These are phyloP conservation scores for Candida xiaguanensis DNA, from an alignment of 805 yeast species.

Conservation along the genomic window DNA sequence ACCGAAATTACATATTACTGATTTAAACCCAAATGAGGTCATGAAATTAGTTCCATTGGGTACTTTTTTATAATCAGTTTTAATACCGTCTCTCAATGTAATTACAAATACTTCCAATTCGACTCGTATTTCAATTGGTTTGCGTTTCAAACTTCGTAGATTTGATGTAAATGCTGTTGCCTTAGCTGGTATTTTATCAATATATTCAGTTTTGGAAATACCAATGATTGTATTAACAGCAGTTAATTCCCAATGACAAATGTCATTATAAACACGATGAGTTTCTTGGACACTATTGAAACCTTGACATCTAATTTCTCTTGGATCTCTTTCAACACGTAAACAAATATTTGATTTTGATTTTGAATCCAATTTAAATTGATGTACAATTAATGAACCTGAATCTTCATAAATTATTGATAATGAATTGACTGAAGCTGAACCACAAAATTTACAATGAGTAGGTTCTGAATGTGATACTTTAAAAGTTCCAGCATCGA, in stretches of 20 bases:
- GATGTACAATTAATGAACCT: conserved; percentile 63
- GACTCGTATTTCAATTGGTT: background rate
- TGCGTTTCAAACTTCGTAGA: background rate
- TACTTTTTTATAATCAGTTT: conserved; percentile 1
- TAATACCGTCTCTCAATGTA: background rate
- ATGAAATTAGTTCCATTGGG: conserved; percentile 44
- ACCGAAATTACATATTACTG: conserved; percentile 73
- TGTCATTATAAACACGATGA: conserved; percentile 59
- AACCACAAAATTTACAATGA: conserved; percentile 89
- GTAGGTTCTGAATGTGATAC: conserved; percentile 83
- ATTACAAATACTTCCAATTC: conserved; percentile 2
- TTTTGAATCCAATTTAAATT: conserved; percentile 65
- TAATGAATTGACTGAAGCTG: conserved; percentile 72
- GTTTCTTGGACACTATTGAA: conserved; percentile 72
- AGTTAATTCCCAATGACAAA: conserved; percentile 78
- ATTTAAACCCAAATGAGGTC: conserved; percentile 70
- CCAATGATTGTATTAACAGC: conserved; percentile 79
- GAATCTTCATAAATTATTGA: conserved; percentile 68
- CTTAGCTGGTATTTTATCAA: conserved; percentile 6
- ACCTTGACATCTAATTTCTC: conserved; percentile 87
- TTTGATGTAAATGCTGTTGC: background rate
- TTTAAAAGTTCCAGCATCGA: conserved; percentile 54
- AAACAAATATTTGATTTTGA: conserved; percentile 80
- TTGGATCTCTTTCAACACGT: conserved; percentile 88
- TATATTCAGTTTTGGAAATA: conserved; percentile 9